Evolutionary conservation across 352 stramenopile genomes (phyloP).

Genomic region (Phytophthora quininea): DNA sequence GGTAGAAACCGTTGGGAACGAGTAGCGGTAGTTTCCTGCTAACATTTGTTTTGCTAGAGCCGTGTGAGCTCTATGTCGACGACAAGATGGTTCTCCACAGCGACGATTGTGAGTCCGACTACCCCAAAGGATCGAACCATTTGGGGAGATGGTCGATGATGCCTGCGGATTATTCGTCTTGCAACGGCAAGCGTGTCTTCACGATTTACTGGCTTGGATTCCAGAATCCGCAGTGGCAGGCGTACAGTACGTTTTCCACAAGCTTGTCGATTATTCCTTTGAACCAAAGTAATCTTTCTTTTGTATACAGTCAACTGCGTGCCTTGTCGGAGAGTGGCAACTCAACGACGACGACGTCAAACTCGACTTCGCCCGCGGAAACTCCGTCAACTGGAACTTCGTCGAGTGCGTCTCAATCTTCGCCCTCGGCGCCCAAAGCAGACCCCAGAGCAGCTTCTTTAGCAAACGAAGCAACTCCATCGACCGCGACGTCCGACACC

Average conservation of each 20-base stretch:
- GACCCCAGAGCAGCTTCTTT: no score
- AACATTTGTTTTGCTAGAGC: slow-evolving; percentile 22
- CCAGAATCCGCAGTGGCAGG: slow-evolving; percentile 42
- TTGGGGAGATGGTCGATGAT: slow-evolving; percentile 27
- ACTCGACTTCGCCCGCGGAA: background rate
- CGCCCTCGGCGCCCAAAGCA: no score
- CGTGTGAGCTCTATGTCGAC: slow-evolving; percentile 56
- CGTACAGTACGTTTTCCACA: slow-evolving; percentile 38
- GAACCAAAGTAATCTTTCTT: background rate
- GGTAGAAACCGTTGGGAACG: background rate
- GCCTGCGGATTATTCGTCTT: slow-evolving; percentile 48
- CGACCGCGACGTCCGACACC: background rate
- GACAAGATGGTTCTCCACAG: slow-evolving; percentile 37
- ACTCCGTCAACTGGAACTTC: background rate
- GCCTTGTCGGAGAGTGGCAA: slow-evolving; percentile 20
- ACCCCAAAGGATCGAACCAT: slow-evolving; percentile 19
- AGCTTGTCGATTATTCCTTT: background rate
- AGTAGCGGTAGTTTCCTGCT: background rate
- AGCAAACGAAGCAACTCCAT: no score
- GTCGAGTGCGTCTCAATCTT: background rate
- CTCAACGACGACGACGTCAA: background rate
- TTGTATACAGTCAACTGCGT: slow-evolving; percentile 25
- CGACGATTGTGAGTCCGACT: slow-evolving; percentile 48
- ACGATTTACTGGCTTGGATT: slow-evolving; percentile 56
- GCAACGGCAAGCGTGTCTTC: slow-evolving; percentile 42